Base-by-base conservation (phyloP, 768 basidiomycete genomes). In the Trichaptum fuscoviolaceum region DNA sequence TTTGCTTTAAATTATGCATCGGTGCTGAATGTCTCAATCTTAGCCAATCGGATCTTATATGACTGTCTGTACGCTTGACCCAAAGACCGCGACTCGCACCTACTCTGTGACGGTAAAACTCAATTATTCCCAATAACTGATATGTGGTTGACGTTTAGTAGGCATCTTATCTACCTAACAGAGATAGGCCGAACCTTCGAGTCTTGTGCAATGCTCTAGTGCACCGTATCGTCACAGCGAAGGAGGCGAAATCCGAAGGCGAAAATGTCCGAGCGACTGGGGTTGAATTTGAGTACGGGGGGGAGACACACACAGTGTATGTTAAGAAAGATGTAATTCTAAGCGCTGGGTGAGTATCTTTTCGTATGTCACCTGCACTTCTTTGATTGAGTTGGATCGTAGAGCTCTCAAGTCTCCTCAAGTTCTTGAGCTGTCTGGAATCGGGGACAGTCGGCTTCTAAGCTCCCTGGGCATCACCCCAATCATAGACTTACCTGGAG, bases 381-480 rank as follows among this genome's bases (percentile, higher is more conserved):
- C n/a, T 64, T 35, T 7, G 17, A 18, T 35, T n/a, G 10, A 60
- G 4, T 60, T 72, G 70, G 58, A 61, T 7, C 72, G 72, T 63
- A 82, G 84, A 7, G 73, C 82, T 0, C 70, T 84, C 58, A 78
- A 81, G 67, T 78, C 79, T 4, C 78, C 83, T 10, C 81, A 83
- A 66, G 69, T 85, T 9, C 78, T 85, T 9, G 80, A 84, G 71
- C 75, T 84, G 4, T 81, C 79, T 20, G 84, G 84, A 25, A 80
- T 85, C 64, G 84, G 84, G 35, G 73, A 80, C 59, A 67, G 68
- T n/a, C 70, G 69, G 5, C 65, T 78, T 57, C 73, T 81, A 35
- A 68, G 73, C 17, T 68, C 63, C 3, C 70, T 80, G 52, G 76
- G 75, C 5, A 77, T 85, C 63, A 69, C 74, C 0, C 69, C 74